Conservation (phyloP, 176 grass and related monocot species). For the Rhynchospora pubera region DNA sequence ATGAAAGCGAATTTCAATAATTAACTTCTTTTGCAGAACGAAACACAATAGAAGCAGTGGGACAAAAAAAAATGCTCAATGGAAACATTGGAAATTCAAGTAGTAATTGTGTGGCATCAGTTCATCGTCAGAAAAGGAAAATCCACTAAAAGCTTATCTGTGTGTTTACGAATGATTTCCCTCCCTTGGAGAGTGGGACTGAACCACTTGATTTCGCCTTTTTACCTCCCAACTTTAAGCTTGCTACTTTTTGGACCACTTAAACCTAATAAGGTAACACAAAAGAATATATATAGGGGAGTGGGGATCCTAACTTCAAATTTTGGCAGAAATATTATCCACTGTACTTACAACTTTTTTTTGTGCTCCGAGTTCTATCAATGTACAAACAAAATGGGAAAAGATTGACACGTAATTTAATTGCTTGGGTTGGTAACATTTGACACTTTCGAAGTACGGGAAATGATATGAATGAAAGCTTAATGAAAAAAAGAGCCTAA, state of each 20-base stretch:
- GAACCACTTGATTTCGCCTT: neutral
- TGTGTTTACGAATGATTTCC: no score
- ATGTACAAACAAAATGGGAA: neutral
- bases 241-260: neutral
- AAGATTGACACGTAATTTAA: neutral
- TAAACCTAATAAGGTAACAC: no score
- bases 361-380: neutral
- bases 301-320: neutral
- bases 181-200: no score
- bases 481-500: neutral
- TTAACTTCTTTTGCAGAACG: neutral
- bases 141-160: neutral
- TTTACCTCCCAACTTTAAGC: neutral
- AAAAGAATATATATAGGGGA: no score
- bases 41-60: neutral
- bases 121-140: neutral
- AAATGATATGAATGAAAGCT: neutral
- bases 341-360: neutral
- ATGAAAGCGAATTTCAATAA: no score
- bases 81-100: neutral
- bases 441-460: neutral
- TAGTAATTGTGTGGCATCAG: neutral
- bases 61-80: neutral
- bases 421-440: neutral
- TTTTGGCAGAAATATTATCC: neutral